These are phyloP conservation scores for Paracamarosporium sp. DNA, from an alignment of 2,329 filamentous ascomycete species.

Conservation along the genomic window DNA sequence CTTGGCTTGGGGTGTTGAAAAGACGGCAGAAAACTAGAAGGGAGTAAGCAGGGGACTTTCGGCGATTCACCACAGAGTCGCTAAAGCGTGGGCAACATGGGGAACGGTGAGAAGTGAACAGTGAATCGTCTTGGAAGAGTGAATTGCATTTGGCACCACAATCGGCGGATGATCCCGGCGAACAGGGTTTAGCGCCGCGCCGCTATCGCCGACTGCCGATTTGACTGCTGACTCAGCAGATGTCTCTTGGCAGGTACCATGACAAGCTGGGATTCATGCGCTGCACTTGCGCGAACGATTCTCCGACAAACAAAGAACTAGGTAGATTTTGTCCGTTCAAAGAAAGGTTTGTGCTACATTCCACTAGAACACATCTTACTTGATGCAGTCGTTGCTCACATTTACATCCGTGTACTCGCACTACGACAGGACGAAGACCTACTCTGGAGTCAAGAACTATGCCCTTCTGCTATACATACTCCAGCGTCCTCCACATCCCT, in stretches of 20 bases:
- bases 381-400: no score
- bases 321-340: no score
- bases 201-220: not conserved
- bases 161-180: not conserved
- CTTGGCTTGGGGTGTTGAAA: not conserved
- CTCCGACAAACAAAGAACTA: no score
- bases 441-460: no score
- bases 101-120: not conserved
- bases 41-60: not conserved
- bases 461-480: no score
- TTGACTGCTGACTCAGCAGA: not conserved
- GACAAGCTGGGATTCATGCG: not conserved
- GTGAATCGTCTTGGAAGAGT: conserved; percentile 1
- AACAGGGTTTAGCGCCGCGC: not conserved
- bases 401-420: no score
- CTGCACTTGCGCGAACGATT: not conserved
- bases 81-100: conserved; percentile 16
- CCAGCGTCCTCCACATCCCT: no score
- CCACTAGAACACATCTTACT: no score
- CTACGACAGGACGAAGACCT: no score
- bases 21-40: not conserved
- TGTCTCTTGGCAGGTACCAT: not conserved
- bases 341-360: no score
- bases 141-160: conserved; percentile 3
- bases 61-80: not conserved